Evolutionary conservation across 257 asterid genomes (phyloP), one percentile per base, ranked within the genome.

Genomic region (Plantago major): DNA sequence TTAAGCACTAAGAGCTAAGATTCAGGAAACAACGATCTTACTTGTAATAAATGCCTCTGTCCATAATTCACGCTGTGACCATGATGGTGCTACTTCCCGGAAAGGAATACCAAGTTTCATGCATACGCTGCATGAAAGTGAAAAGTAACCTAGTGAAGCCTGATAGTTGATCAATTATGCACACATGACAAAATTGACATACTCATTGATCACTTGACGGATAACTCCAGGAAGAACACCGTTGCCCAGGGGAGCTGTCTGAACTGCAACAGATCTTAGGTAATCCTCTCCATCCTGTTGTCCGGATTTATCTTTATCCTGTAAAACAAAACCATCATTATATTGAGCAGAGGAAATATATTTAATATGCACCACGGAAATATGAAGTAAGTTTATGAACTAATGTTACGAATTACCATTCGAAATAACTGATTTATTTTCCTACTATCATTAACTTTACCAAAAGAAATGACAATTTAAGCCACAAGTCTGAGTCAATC

Each of bases 151-250:
- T 30, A 55, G 46, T 42, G 15, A n/a, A 55, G 55, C 65, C 9
- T 11, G 62, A 54, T 45, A 16, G 46, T 17, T 10, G 16, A 57
- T 55, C 19, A 43, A 48, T 49, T 47, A 28, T 16, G 6, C 15
- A 46, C n/a, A 45, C 44, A 16, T 33, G 42, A 17, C 14, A 11
- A 42, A 67, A 57, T 30, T 40, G 44, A 75, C 94, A 56, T 59
- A 93, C 97, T 87, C 95, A 46, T 28, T 69, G 52, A 93, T 85
- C 51, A 87, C 94, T 79, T 89, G 95, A 55, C 97, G 87, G 71
- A 87, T 70, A 61, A 93, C 81, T 72, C 97, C 99, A 11, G 99
- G 97, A 72, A 93, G 95, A 57, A 85, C 86, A 60, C 96, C 97
- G 40, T 84, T 89, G 40, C 64, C 50, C 47, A 89, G 44, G 40